Percentiles rank a stretch among this genome's conserved stretches.
Conservation (phyloP, 2,329 filamentous ascomycete genomes). For the Xylariomycetidae sp. region DNA sequence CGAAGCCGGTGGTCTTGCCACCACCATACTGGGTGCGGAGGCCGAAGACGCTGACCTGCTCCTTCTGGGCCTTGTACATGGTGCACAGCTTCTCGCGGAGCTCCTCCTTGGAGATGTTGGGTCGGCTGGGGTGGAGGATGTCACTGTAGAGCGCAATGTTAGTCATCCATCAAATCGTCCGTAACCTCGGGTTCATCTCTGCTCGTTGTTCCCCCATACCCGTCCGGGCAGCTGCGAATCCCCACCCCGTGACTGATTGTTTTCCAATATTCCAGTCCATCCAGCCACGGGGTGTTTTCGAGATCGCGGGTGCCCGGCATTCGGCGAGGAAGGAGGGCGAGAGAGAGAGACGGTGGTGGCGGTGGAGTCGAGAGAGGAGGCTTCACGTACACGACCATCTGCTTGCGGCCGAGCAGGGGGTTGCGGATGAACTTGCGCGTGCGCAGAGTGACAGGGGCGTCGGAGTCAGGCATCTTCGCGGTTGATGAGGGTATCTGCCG, state of each 20-base stretch:
- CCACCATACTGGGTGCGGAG: conserved; percentile 99
- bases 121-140: conserved; percentile 96
- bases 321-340: too few species aligned
- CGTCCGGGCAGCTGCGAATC: background rate
- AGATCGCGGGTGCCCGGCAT: too few species aligned
- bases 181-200: background rate
- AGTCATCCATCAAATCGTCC: conserved; percentile 1
- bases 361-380: background rate
- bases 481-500: conserved; percentile 11
- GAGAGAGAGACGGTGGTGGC: too few species aligned
- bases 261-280: too few species aligned
- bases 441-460: conserved; percentile 75
- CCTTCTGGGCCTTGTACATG: conserved; percentile 98
- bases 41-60: conserved; percentile 96
- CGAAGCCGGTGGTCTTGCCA: conserved; percentile 99
- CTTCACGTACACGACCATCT: conserved; percentile 18
- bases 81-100: conserved; percentile 90
- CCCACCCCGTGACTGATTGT: too few species aligned
- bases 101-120: conserved; percentile 99
- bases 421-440: conserved; percentile 99
- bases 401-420: conserved; percentile 64
- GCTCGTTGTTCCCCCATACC: background rate
- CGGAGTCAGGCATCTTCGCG: conserved; percentile 82
- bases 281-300: too few species aligned
- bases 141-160: conserved; percentile 56